Base-by-base conservation (phyloP, 2,329 filamentous ascomycete species). In the Apiospora sp. region DNA sequence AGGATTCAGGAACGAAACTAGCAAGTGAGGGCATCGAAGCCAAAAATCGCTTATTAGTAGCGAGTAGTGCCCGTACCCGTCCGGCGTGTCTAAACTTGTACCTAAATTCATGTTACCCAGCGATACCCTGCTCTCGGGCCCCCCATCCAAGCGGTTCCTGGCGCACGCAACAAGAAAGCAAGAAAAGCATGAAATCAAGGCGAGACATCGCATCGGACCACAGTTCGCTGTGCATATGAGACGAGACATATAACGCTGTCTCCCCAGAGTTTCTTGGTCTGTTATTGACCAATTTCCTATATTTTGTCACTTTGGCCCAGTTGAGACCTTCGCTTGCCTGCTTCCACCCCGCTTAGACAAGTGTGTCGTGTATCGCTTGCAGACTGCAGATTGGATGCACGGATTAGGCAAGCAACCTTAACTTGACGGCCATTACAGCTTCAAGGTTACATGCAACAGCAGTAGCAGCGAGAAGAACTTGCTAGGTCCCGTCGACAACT, bases 171-270 rank as follows among this genome's bases (percentile, higher is more conserved):
- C 58, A 64, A 64, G 54, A 68, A 27, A 27, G 67, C 43, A 48
- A n/a, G 61, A 24, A 64, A 67, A 27, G 12, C 67, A 44, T 27
- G 41, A 68, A 68, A 69, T n/a, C 67, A 69, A 49, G 67, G 46
- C 67, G 24, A 68, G 67, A 68, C 67, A 68, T 44, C 22, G 12
- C 27, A 22, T 41, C 61, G 61, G 16, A 34, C n/a, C 43, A 48
- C 27, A 16, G 27, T n/a, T 37, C n/a, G 27, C 67, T n/a, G 67
- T 69, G 67, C 67, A 69, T 37, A 64, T 37, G 58, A 64, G 58
- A 46, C 48, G 34, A 69, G 67, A 69, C 67, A 69, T 69, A 69
- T 69, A 69, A 69, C 67, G 67, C 44, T 46, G 16, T 30, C 67
- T 37, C 7, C 67, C 34, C 67, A 22, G 27, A 37, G 16, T 46